phyloP scores from a whole-genome alignment of 2,329 filamentous ascomycete genomes.

The Trichoderma semiorbis region DNA sequence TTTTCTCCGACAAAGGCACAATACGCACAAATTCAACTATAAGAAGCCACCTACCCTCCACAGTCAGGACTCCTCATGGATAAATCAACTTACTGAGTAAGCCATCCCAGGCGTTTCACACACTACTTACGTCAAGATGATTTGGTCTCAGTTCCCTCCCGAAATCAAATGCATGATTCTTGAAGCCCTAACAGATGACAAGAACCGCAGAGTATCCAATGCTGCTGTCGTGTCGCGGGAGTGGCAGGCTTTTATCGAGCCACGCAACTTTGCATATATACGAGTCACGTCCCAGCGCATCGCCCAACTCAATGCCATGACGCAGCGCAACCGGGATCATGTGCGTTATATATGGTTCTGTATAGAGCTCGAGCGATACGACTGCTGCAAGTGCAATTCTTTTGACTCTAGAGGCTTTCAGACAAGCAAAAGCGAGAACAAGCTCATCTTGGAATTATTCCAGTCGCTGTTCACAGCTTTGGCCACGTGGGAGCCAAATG shows the following conservation, averaged over 20 bases:
- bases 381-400: conserved; percentile 16
- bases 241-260: conserved; percentile 31
- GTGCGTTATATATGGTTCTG: conserved; percentile 25
- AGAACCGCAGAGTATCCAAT: conserved; percentile 23
- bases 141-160: background rate
- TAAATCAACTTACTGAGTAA: background rate
- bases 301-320: conserved; percentile 28
- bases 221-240: conserved; percentile 32
- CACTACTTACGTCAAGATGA: conserved; percentile 2
- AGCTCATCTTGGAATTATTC: too few relatives aligned
- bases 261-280: conserved; percentile 30
- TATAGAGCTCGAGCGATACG: conserved; percentile 23
- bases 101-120: background rate
- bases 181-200: conserved; percentile 21
- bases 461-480: conserved; percentile 11
- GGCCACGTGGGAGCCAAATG: too few relatives aligned
- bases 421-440: too few relatives aligned
- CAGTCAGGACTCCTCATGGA: background rate
- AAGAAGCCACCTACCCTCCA: background rate
- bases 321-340: conserved; percentile 28
- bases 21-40: background rate
- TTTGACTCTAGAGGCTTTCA: too few relatives aligned
- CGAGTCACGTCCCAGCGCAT: conserved; percentile 30
- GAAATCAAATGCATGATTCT: conserved; percentile 21
- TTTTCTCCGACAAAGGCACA: background rate